Evolutionary conservation across 2,329 filamentous ascomycete genomes (phyloP), one percentile per base, ranked within the genome.

Genomic region (Rutstroemia sp.): DNA sequence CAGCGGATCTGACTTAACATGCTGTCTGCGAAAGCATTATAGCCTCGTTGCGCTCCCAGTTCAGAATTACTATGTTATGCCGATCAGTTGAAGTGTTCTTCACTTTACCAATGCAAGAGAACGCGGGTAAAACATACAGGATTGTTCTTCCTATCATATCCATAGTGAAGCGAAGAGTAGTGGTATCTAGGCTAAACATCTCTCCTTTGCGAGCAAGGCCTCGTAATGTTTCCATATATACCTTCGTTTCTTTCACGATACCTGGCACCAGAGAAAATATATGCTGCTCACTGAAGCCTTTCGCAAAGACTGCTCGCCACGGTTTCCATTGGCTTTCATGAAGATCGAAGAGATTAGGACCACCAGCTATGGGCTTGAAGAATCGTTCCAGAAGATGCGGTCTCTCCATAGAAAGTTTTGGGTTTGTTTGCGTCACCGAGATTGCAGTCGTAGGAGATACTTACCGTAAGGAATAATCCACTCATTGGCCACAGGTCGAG

Each of bases 401-500:
- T 42, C 61, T 62, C 12, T 45, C 48, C 42, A n/a, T 25, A 25
- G 38, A 60, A 17, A 58, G 59, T n/a, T 60, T 51, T 39, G 54
- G 57, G 21, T 57, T 51, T 14, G 59, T 45, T 30, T 64, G 61
- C 9, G 38, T 58, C 12, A 59, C 57, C 54, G 64, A 58, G 17
- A 55, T 61, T 2, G 61, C 57, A 36, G 61, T 23, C 1, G 57
- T 55, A 3, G 63, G 60, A 3, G 58, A 58, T 16, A 50, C 19
- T 3, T 3, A 65, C 48, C 17, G 61, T 30, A 10, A 63, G 23
- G 14, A 59, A 57, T 17, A 60, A 57, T n/a, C 36, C 46, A 21
- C 38, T 30, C 27, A 64, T 58, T n/a, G 63, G 64, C 63, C 61
- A 65, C 6, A 62, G 21, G 40, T 66, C 64, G 25, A 66, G n/a